A percentile compares a stretch with the other conserved stretches of the same genome.
Evolutionary conservation across 352 stramenopile species (phyloP).

Genomic region (Hyaloperonospora arabidopsidis): DNA sequence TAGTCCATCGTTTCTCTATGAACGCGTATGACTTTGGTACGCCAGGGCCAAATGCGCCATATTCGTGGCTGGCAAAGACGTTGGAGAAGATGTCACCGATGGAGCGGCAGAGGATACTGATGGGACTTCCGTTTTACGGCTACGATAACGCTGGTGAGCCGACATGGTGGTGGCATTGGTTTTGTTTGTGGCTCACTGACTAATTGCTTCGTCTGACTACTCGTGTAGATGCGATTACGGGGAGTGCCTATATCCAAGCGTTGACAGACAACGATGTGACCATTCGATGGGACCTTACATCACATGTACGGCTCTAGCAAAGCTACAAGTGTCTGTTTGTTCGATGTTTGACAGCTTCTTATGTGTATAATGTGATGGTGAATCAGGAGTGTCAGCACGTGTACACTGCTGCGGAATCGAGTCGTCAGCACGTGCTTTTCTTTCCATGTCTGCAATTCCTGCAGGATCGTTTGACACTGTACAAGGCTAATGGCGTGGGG

Average conservation of each 20-base stretch:
- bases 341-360: background rate
- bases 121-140: slow-evolving; percentile 75
- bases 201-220: background rate
- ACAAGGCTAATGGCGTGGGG: slow-evolving; percentile 38
- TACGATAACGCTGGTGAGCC: slow-evolving; percentile 49
- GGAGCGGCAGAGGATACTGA: slow-evolving; percentile 51
- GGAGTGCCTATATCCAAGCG: slow-evolving; percentile 32
- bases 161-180: background rate
- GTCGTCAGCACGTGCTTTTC: slow-evolving; percentile 45
- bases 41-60: slow-evolving; percentile 59
- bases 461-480: slow-evolving; percentile 54
- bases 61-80: slow-evolving; percentile 57
- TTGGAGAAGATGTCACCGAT: slow-evolving; percentile 37
- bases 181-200: background rate
- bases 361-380: background rate
- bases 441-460: slow-evolving; percentile 81
- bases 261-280: slow-evolving; percentile 33
- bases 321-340: background rate
- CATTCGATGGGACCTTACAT: slow-evolving; percentile 42
- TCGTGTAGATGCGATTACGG: slow-evolving; percentile 37
- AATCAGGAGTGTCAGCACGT: slow-evolving; percentile 57
- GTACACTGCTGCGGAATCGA: slow-evolving; percentile 30
- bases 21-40: slow-evolving; percentile 72
- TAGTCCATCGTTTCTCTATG: slow-evolving; percentile 75
- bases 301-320: slow-evolving; percentile 28